Conservation (phyloP, 768 basidiomycete species). For the Rhizopogon vulgaris region DNA sequence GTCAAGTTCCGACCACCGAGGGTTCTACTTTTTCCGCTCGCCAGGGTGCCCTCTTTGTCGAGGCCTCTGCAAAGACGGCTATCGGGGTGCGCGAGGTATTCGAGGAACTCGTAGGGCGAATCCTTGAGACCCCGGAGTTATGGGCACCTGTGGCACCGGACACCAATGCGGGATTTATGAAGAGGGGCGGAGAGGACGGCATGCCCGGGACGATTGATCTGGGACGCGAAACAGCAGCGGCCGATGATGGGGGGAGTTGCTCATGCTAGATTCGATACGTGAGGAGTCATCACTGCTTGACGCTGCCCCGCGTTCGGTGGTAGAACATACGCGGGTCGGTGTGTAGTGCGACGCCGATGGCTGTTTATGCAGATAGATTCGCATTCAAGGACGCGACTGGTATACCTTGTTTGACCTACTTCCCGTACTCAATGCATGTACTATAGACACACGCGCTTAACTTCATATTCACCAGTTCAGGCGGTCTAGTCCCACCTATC, state of each 20-base stretch:
- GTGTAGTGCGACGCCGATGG: not conserved
- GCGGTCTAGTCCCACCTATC: too few species aligned
- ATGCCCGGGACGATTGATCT: constrained; percentile 43
- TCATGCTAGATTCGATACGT: not conserved
- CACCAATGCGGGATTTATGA: constrained; percentile 3
- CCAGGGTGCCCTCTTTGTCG: constrained; percentile 83
- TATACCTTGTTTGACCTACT: not conserved
- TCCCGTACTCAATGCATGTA: not conserved
- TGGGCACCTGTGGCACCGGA: constrained; percentile 45
- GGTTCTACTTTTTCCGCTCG: constrained; percentile 74
- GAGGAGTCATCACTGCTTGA: not conserved
- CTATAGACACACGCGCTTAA: not conserved
- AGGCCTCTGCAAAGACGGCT: constrained; percentile 90
- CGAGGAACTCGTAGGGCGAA: constrained; percentile 71
- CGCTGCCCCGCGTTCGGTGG: not conserved
- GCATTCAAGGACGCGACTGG: not conserved
- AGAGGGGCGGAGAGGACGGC: constrained; percentile 12
- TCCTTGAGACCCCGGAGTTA: constrained; percentile 77
- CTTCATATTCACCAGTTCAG: too few species aligned
- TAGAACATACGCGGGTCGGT: not conserved
- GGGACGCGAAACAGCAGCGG: not conserved
- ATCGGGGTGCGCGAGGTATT: constrained; percentile 76
- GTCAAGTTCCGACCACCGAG: constrained; percentile 78
- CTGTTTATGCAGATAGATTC: not conserved
- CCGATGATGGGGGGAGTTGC: not conserved